phyloP scores from a whole-genome alignment of 306 rosid genomes.

The Sicyos baderoa region DNA sequence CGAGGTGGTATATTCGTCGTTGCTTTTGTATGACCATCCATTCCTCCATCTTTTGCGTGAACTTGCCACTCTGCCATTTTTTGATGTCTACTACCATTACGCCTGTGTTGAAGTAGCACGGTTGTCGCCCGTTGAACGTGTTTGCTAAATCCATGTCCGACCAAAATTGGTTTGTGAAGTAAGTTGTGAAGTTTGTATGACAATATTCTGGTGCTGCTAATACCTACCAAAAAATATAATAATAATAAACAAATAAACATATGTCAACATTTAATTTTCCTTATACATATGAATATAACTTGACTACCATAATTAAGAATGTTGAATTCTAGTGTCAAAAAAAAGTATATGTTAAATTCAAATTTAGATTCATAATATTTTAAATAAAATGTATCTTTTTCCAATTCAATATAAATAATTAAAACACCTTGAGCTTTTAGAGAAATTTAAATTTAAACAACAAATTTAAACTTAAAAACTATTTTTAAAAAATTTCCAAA shows the following conservation, averaged over 20 bases:
- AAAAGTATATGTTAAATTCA: no score
- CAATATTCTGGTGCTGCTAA: conserved; percentile 85
- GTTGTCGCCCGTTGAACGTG: conserved; percentile 43
- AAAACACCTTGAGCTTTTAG: no score
- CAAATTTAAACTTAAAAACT: no score
- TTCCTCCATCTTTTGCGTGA: conserved; percentile 45
- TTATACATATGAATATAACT: no score
- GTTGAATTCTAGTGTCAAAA: no score
- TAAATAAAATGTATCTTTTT: no score
- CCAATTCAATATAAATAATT: no score
- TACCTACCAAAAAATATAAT: no score
- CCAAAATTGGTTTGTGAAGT: conserved; percentile 67
- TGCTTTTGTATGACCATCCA: conserved; percentile 85
- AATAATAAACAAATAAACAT: neutral
- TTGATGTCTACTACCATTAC: conserved; percentile 75
- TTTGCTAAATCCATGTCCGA: conserved; percentile 24
- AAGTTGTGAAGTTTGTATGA: conserved; percentile 56
- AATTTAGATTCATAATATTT: no score
- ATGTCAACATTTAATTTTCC: neutral
- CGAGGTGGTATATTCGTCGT: conserved; percentile 67
- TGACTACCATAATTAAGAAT: no score
- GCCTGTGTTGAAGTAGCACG: conserved; percentile 83
- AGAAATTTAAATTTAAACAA: no score
- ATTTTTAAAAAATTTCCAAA: no score
- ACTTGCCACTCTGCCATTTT: conserved; percentile 58